These are phyloP conservation scores for Cladophialophora yegresii DNA, from an alignment of 2,329 filamentous ascomycete species.

Conservation along the genomic window DNA sequence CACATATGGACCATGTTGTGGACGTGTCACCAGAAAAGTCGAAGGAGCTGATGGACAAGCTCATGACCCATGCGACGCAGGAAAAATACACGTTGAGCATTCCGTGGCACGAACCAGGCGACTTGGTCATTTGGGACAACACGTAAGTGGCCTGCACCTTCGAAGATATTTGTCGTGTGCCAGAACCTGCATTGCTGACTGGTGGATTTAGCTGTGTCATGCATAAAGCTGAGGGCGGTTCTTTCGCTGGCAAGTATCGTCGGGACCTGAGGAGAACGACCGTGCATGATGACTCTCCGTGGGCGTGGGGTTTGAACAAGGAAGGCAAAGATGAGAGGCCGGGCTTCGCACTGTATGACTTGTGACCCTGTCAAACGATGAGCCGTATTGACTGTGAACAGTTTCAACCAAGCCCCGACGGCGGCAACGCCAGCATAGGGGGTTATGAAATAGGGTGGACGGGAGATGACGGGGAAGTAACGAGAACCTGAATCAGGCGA, in stretches of 20 bases:
- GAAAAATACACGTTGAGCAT: constrained; percentile 52
- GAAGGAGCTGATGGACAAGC: constrained; percentile 40
- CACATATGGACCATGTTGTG: constrained; percentile 58
- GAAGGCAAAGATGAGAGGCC: constrained; percentile 36
- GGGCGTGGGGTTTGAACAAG: constrained; percentile 51
- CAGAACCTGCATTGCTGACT: constrained; percentile 5
- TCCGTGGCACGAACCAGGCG: constrained; percentile 52
- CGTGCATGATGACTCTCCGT: constrained; percentile 54
- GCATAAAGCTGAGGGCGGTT: constrained; percentile 55
- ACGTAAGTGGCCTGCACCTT: constrained; percentile 37
- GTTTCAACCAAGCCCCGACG: constrained; percentile 10
- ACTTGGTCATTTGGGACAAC: constrained; percentile 63
- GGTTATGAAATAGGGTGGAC: neutral
- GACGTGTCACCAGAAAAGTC: constrained; percentile 44
- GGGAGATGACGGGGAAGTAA: neutral
- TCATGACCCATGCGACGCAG: constrained; percentile 51
- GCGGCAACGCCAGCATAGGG: neutral
- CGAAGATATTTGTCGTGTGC: neutral
- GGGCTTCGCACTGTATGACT: constrained; percentile 36
- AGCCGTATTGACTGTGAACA: constrained; percentile 6
- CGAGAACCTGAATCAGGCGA: neutral
- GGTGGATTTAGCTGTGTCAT: constrained; percentile 48
- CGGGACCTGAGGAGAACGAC: constrained; percentile 60
- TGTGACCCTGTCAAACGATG: neutral
- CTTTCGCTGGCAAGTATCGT: constrained; percentile 52